Evolutionary conservation across 2,329 filamentous ascomycete species (phyloP), one percentile per base, ranked within the genome.

Genomic region (Aspergillus cejpii): DNA sequence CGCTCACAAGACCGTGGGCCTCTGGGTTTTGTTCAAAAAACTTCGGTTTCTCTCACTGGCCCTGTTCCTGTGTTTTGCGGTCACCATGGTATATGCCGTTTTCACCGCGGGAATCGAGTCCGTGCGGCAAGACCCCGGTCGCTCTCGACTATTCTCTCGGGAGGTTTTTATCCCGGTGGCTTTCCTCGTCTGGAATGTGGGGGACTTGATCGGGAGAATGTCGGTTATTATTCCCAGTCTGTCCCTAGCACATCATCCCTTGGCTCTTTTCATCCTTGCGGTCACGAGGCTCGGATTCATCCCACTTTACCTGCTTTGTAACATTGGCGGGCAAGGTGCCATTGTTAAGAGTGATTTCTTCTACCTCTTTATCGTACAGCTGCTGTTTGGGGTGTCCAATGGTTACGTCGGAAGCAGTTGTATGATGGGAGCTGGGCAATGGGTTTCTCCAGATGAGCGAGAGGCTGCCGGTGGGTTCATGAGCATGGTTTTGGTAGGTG

Each of bases 41-140:
- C 78, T 97, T 36, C 80, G 79, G 58, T 94, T 85, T 79, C 75
- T 89, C 11, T 80, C 87, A 0, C 72, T 75, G n/a, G 80, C 86
- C 6, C 80, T 96, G 11, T 88, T 87, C 57, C 63, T 90, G 52
- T 89, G 84, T 61, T 97, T 97, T 60, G 70, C 77, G 33, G 70
- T 91, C 43, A 90, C 90, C 39, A 97, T 98, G 91, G 82, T 92
- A 63, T 97, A 90, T 72, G 92, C 92, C 1, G 87, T 97, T 49
- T 94, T 94, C 67, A 97, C 92, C 0, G 71, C 76, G 45, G 80
- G 84, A 66, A 83, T 84, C 41, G 52, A 73, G 17, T 79, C 75
- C 2, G 70, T 77, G 47, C 73, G 56, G 38, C 62, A 55, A 12
- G 48, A 51, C 12, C 37, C 55, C 50, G 66, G 50, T 5, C 47